Evolutionary conservation across 2,329 filamentous ascomycete genomes (phyloP).

Genomic region (Cordyceps javanica): DNA sequence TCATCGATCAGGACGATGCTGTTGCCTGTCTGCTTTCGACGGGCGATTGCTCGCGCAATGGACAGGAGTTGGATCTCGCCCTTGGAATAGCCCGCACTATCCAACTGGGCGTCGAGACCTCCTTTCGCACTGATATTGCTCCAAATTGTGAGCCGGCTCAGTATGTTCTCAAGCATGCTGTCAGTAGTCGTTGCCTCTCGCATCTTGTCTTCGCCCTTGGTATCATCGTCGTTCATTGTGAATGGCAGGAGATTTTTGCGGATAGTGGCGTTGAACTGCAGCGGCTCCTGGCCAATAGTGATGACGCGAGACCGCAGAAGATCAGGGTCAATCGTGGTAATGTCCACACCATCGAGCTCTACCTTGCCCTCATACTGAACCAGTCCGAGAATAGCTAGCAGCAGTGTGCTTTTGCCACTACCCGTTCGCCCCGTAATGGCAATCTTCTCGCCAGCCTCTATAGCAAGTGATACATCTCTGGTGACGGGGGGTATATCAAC

Average conservation of each 20-base stretch:
- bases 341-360: constrained; percentile 34
- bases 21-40: background rate
- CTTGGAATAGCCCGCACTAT: background rate
- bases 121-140: background rate
- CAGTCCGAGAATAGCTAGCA: background rate
- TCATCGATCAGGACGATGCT: background rate
- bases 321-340: constrained; percentile 32
- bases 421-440: background rate
- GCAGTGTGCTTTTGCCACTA: background rate
- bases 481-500: background rate
- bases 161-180: background rate
- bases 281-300: constrained; percentile 39
- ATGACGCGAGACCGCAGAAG: constrained; percentile 34
- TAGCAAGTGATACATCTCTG: background rate
- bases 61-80: background rate
- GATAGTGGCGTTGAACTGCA: constrained; percentile 36
- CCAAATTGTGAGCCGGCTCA: background rate
- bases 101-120: background rate
- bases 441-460: background rate
- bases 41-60: background rate
- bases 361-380: constrained; percentile 22
- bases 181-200: background rate
- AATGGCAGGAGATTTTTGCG: constrained; percentile 31
- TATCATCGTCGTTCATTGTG: background rate
- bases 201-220: too few species aligned